These are phyloP conservation scores for Ophiobolus disseminans DNA, from an alignment of 2,329 filamentous ascomycete species.

Conservation along the genomic window DNA sequence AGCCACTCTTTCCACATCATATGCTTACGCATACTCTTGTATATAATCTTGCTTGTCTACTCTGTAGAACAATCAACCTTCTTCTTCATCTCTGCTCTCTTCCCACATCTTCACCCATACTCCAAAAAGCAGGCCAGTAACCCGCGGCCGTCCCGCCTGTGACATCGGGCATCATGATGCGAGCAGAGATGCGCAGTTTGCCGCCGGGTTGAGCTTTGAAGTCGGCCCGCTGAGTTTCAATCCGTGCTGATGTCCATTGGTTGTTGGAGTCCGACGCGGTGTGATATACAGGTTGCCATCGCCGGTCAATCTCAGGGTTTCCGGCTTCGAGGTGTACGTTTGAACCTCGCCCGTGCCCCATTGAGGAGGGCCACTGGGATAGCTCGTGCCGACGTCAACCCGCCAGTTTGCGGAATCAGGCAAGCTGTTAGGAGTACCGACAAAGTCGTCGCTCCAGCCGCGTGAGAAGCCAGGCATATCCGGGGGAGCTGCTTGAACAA, in stretches of 20 bases:
- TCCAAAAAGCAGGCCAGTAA: conserved; percentile 17
- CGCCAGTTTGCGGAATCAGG: conserved; percentile 11
- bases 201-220: conserved; percentile 7
- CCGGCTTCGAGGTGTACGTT: conserved; percentile 7
- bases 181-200: conserved; percentile 10
- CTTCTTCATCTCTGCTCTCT: too few species aligned
- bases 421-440: conserved; percentile 1
- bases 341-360: conserved; percentile 14
- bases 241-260: conserved; percentile 11
- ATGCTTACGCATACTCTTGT: too few species aligned
- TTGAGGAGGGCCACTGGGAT: conserved; percentile 9
- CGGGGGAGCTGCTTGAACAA: conserved; percentile 1
- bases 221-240: conserved; percentile 12
- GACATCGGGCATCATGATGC: conserved; percentile 15
- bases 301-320: conserved; percentile 10
- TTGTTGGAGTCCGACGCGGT: not conserved
- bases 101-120: conserved; percentile 5
- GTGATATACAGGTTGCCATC: conserved; percentile 10
- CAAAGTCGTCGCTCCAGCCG: conserved; percentile 14
- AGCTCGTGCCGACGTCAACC: conserved; percentile 10
- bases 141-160: conserved; percentile 4
- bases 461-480: conserved; percentile 2
- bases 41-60: too few species aligned
- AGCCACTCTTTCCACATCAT: too few species aligned
- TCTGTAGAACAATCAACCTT: too few species aligned